Evolutionary conservation across 2,329 filamentous ascomycete genomes (phyloP).

Genomic region (Xylariaceae sp.): DNA sequence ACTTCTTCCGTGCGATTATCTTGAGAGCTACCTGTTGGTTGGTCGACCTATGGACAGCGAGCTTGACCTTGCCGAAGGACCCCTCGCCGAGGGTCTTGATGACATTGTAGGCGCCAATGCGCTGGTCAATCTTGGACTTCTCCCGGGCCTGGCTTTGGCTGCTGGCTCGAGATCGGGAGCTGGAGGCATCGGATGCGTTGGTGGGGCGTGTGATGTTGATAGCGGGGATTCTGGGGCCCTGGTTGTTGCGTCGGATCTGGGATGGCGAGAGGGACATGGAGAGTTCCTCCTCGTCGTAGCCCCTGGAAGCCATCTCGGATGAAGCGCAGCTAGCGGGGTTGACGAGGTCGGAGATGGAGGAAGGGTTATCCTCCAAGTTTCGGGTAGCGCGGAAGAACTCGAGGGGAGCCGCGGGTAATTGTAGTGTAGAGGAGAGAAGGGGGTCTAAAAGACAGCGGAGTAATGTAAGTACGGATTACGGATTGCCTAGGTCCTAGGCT

Average conservation of each 20-base stretch:
- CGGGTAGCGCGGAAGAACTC: slow-evolving; percentile 5
- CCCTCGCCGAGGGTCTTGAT: slow-evolving; percentile 90
- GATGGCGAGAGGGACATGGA: slow-evolving; percentile 68
- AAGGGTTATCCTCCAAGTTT: slow-evolving; percentile 1
- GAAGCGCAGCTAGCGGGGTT: slow-evolving; percentile 12
- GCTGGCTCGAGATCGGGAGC: slow-evolving; percentile 26
- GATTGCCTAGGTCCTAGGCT: background rate
- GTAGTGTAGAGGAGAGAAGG: slow-evolving; percentile 5
- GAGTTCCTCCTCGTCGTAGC: slow-evolving; percentile 76
- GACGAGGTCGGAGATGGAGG: slow-evolving; percentile 5
- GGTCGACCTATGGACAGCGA: slow-evolving; percentile 86
- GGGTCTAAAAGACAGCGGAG: background rate
- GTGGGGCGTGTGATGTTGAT: slow-evolving; percentile 34
- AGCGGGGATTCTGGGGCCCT: slow-evolving; percentile 33
- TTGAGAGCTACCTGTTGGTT: slow-evolving; percentile 95
- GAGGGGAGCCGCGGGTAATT: slow-evolving; percentile 3
- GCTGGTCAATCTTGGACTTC: slow-evolving; percentile 65
- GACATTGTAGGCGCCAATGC: slow-evolving; percentile 87
- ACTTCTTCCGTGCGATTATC: slow-evolving; percentile 93
- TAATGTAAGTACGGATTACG: background rate
- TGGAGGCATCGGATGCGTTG: slow-evolving; percentile 27
- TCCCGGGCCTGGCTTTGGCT: slow-evolving; percentile 33
- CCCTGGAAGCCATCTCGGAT: slow-evolving; percentile 45
- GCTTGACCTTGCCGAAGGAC: slow-evolving; percentile 97
- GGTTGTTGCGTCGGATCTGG: slow-evolving; percentile 52